phyloP scores from a whole-genome alignment of 768 basidiomycete species.

The Pulveroboletus ravenelii region DNA sequence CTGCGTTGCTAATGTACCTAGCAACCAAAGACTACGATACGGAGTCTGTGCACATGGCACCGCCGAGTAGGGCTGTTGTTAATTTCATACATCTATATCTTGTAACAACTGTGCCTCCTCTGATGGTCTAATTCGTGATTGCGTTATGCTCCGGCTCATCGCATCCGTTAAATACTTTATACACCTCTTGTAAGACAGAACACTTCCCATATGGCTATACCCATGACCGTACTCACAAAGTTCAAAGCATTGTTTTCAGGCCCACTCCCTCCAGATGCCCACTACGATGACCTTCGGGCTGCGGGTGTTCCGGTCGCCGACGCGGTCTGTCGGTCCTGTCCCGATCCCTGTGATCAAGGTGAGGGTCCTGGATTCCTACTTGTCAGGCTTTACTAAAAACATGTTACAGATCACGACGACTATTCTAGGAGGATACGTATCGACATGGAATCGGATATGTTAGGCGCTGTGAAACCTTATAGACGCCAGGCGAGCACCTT shows the following conservation, averaged over 20 bases:
- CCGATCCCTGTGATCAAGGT: slow-evolving; percentile 76
- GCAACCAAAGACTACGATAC: not conserved
- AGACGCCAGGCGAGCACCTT: slow-evolving; percentile 61
- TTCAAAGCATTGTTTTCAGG: slow-evolving; percentile 19
- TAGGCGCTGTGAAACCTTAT: slow-evolving; percentile 84
- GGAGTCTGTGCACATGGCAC: not conserved
- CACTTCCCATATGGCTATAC: not conserved
- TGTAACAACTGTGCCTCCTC: not conserved
- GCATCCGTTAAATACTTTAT: not conserved
- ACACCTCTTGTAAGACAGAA: not conserved
- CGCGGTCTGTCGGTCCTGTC: slow-evolving; percentile 68
- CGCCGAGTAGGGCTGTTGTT: not conserved
- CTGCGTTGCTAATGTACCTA: slow-evolving; percentile 1
- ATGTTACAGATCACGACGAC: slow-evolving; percentile 58
- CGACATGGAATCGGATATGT: slow-evolving; percentile 75
- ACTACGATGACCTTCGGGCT: slow-evolving; percentile 48
- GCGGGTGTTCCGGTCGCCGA: slow-evolving; percentile 60
- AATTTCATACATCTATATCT: too few species aligned
- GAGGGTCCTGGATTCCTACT: slow-evolving; percentile 19
- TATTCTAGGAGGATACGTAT: slow-evolving; percentile 70
- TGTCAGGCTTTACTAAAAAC: slow-evolving; percentile 17
- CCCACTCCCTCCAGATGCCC: slow-evolving; percentile 28
- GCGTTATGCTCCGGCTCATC: not conserved
- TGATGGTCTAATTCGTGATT: not conserved
- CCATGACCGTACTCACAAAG: slow-evolving; percentile 25